Conservation (phyloP, 2,329 filamentous ascomycete species). For the Clonostachys solani region DNA sequence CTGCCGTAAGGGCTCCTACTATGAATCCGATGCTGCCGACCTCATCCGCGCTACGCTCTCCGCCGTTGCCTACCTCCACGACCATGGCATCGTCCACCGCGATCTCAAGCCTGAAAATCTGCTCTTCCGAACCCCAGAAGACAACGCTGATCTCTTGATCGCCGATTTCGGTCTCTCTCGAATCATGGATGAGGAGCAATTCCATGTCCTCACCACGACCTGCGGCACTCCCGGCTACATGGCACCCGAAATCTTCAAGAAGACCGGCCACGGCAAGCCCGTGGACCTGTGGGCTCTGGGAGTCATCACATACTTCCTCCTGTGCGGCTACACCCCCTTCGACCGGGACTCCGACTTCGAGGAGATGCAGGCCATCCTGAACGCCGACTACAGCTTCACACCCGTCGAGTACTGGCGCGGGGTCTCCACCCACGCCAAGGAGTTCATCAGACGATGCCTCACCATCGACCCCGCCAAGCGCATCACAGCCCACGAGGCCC, state of each 20-base stretch:
- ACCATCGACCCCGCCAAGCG: slow-evolving; percentile 84
- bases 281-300: slow-evolving; percentile 98
- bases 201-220: slow-evolving; percentile 95
- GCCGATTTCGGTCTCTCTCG: slow-evolving; percentile 93
- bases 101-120: slow-evolving; percentile 98
- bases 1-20: slow-evolving; percentile 97
- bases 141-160: slow-evolving; percentile 94
- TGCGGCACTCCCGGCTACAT: slow-evolving; percentile 98
- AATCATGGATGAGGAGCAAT: slow-evolving; percentile 99
- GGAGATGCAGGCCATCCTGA: slow-evolving; percentile 98
- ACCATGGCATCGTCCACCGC: slow-evolving; percentile 97
- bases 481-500: slow-evolving; percentile 83
- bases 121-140: slow-evolving; percentile 93
- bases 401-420: slow-evolving; percentile 95
- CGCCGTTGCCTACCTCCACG: slow-evolving; percentile 97
- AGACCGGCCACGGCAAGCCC: slow-evolving; percentile 94
- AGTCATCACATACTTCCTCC: slow-evolving; percentile 96
- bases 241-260: slow-evolving; percentile 99
- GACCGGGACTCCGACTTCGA: slow-evolving; percentile 96
- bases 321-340: slow-evolving; percentile 97
- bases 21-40: slow-evolving; percentile 93
- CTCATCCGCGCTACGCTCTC: slow-evolving; percentile 92
- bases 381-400: slow-evolving; percentile 93
- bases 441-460: slow-evolving; percentile 88
- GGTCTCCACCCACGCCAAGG: slow-evolving; percentile 78